Percentiles rank a stretch among this genome's conserved stretches.
phyloP scores from a whole-genome alignment of 768 basidiomycete genomes.

The Boletus pseudo-olivaceus region DNA sequence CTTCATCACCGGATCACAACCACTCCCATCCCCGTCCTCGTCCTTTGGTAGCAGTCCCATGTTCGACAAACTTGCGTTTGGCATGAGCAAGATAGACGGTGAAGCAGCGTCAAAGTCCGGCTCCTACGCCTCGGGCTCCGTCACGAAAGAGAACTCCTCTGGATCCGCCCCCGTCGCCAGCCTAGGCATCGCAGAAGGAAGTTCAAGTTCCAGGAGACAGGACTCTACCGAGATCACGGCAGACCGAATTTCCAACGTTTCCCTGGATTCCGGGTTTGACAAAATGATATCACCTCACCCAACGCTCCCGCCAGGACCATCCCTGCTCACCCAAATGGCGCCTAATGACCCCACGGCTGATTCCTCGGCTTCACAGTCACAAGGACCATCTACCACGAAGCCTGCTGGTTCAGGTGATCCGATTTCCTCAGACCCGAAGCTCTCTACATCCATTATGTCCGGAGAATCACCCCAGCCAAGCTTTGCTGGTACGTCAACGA shows the following conservation, averaged over 20 bases:
- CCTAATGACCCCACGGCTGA: constrained; percentile 29
- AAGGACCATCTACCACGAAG: constrained; percentile 21
- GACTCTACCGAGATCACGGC: constrained; percentile 44
- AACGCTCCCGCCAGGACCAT: constrained; percentile 53
- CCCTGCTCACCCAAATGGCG: constrained; percentile 70
- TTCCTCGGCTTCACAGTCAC: constrained; percentile 26
- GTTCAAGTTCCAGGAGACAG: constrained; percentile 21
- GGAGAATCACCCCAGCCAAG: constrained; percentile 28
- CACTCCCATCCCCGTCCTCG: constrained; percentile 82
- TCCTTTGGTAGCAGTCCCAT: constrained; percentile 67
- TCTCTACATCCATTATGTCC: constrained; percentile 27
- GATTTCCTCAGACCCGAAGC: constrained; percentile 17
- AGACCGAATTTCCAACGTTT: constrained; percentile 50
- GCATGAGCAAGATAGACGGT: constrained; percentile 85
- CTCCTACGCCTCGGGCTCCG: constrained; percentile 26
- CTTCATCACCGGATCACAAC: constrained; percentile 91
- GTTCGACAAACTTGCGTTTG: constrained; percentile 86
- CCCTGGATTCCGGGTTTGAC: constrained; percentile 38
- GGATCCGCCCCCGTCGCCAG: constrained; percentile 16
- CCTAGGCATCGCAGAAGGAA: constrained; percentile 9
- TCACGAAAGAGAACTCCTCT: constrained; percentile 23
- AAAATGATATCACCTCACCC: constrained; percentile 37
- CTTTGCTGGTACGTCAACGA: constrained; percentile 23
- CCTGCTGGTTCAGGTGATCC: constrained; percentile 23
- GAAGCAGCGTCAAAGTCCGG: constrained; percentile 35